Evolutionary conservation across 2,329 filamentous ascomycete genomes (phyloP).

Genomic region (Aspergillus puulaauensis): DNA sequence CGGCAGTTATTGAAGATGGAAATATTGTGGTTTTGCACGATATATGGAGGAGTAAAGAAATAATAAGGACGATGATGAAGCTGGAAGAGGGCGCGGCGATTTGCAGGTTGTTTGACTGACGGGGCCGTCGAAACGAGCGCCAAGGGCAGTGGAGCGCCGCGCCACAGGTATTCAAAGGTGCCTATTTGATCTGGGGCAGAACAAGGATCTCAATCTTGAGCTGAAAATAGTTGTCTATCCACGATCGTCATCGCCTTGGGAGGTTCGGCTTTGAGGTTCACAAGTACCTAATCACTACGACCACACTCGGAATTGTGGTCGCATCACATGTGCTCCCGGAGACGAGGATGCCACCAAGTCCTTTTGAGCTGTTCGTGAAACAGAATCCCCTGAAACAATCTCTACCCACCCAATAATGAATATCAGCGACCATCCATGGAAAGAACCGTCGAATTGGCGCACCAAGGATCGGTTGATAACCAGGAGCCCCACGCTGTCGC

Average conservation of each 20-base stretch:
- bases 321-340: neutral
- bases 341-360: neutral
- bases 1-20: neutral
- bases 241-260: neutral
- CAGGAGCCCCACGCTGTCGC: neutral
- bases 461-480: neutral
- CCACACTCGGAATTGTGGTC: neutral
- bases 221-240: neutral
- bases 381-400: neutral
- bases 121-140: neutral
- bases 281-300: neutral
- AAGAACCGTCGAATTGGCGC: neutral
- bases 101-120: neutral
- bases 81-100: neutral
- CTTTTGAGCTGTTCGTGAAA: neutral
- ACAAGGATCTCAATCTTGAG: neutral
- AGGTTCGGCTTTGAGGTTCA: neutral
- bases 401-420: neutral
- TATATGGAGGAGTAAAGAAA: neutral
- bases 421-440: neutral
- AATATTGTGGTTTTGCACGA: neutral
- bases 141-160: neutral
- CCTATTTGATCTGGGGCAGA: slow-evolving; percentile 7
- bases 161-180: slow-evolving; percentile 6
- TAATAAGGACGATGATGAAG: neutral